Evolutionary conservation across 2,329 filamentous ascomycete genomes (phyloP).

Genomic region (Orbilia ellipsospora): DNA sequence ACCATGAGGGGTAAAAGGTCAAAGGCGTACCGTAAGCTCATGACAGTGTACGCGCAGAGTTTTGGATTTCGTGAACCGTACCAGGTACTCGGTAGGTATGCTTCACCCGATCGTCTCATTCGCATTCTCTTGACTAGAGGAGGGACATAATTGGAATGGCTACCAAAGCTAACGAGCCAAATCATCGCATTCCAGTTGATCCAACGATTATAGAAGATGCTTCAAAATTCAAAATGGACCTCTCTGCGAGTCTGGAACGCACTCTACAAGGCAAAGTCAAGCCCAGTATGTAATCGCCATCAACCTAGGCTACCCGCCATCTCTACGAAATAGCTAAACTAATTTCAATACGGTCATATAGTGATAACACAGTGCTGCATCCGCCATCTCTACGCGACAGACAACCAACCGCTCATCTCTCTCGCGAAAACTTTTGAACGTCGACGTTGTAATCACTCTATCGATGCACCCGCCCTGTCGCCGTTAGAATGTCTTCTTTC

Average conservation of each 20-base stretch:
- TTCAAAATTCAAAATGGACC: constrained; percentile 86
- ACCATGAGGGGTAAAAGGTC: constrained; percentile 75
- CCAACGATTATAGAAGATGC: constrained; percentile 85
- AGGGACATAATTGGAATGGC: neutral
- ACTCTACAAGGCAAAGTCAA: constrained; percentile 90
- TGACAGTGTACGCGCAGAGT: constrained; percentile 87
- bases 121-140: neutral
- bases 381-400: constrained; percentile 75
- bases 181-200: constrained; percentile 70
- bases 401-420: constrained; percentile 73
- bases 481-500: constrained; percentile 76
- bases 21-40: constrained; percentile 87
- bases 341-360: constrained; percentile 56
- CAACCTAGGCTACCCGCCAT: neutral
- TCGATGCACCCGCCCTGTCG: constrained; percentile 76
- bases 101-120: constrained; percentile 34
- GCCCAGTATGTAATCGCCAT: constrained; percentile 70
- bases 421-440: constrained; percentile 80
- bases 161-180: constrained; percentile 30
- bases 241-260: constrained; percentile 78
- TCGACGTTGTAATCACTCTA: constrained; percentile 80
- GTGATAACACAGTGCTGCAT: constrained; percentile 86
- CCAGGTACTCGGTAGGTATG: constrained; percentile 77
- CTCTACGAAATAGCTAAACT: neutral
- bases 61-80: constrained; percentile 95